Evolutionary conservation across 345 rosid species (phyloP).

Genomic region (Pistacia integerrima): DNA sequence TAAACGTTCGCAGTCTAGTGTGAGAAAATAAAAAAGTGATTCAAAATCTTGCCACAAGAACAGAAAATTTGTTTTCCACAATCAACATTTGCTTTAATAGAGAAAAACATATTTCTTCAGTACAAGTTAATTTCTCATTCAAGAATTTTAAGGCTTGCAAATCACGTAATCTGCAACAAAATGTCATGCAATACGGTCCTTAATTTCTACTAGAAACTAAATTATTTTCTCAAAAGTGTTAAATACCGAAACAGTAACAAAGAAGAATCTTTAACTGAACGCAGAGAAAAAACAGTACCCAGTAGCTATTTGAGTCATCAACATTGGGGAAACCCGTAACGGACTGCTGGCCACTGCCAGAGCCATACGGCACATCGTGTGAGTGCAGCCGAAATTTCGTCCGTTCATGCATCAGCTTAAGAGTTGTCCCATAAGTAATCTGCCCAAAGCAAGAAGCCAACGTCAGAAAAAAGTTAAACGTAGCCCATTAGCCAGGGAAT

Average conservation of each 20-base stretch:
- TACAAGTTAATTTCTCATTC: too few relatives aligned
- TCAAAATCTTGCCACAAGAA: background rate
- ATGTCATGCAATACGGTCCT: too few relatives aligned
- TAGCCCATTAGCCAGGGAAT: background rate
- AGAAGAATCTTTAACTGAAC: background rate
- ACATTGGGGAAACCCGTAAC: constrained; percentile 88
- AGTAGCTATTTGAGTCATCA: constrained; percentile 93
- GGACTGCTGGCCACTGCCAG: constrained; percentile 99
- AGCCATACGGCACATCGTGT: constrained; percentile 97
- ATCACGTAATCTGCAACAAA: background rate
- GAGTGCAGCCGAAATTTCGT: constrained; percentile 86
- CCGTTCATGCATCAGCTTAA: constrained; percentile 94
- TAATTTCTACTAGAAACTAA: too few relatives aligned
- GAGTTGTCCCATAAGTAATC: constrained; percentile 85
- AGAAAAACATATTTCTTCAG: background rate
- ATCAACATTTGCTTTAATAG: background rate
- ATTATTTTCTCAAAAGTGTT: background rate
- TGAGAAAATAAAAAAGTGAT: background rate
- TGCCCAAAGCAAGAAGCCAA: constrained; percentile 25
- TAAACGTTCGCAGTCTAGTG: background rate
- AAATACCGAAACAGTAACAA: background rate
- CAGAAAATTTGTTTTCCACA: background rate
- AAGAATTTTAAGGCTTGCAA: background rate
- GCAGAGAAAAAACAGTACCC: constrained; percentile 52
- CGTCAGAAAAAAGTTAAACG: background rate